These are phyloP conservation scores for Aspergillus hortae DNA, from an alignment of 2,329 filamentous ascomycete genomes.

Conservation along the genomic window DNA sequence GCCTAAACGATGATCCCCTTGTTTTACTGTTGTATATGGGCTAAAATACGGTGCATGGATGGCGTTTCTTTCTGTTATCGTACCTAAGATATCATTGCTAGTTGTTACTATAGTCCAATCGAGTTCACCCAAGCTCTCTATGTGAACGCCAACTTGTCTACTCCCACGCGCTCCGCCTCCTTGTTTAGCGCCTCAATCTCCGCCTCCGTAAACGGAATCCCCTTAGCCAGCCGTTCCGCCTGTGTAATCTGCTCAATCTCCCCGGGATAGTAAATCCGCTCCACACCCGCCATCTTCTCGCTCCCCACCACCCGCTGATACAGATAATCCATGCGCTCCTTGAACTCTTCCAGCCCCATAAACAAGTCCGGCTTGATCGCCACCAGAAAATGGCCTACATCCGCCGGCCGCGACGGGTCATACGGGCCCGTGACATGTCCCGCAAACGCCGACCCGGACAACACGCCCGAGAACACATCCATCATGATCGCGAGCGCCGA, in stretches of 20 bases:
- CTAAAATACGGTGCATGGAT: not conserved
- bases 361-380: constrained; percentile 73
- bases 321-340: constrained; percentile 55
- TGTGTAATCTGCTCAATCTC: constrained; percentile 53
- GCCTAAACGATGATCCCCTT: constrained; percentile 45
- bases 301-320: constrained; percentile 52
- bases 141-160: constrained; percentile 4
- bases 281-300: constrained; percentile 52
- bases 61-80: too few species aligned
- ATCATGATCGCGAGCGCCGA: constrained; percentile 77
- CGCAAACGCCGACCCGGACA: constrained; percentile 75
- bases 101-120: not conserved
- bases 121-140: not conserved
- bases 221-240: constrained; percentile 36
- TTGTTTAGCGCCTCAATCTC: constrained; percentile 50
- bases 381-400: constrained; percentile 72
- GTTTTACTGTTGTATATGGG: constrained; percentile 6
- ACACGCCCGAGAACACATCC: constrained; percentile 77
- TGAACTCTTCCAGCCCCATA: constrained; percentile 67
- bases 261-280: constrained; percentile 56
- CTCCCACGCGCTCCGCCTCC: constrained; percentile 47
- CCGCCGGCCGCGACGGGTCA: constrained; percentile 63
- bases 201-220: constrained; percentile 49
- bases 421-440: constrained; percentile 75
- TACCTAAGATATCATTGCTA: too few species aligned